Evolutionary conservation across 2,329 filamentous ascomycete species (phyloP), one percentile per base, ranked within the genome.

Genomic region (Ilyonectria mors-panacis): DNA sequence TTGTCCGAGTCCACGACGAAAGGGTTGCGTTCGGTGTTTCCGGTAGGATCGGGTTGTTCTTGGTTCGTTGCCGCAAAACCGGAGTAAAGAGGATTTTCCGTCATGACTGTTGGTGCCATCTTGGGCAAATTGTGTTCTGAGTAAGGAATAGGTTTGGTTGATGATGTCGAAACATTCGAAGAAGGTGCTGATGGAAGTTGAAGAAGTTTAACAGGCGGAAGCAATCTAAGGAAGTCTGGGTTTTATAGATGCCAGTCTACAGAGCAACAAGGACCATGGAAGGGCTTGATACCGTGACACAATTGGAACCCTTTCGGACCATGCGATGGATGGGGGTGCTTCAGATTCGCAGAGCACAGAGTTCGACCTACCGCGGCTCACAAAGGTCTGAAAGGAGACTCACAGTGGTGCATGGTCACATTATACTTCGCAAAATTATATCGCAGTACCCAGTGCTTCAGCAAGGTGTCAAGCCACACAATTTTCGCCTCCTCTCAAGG

Each of bases 401-500:
- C 28, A 35, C 10, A 13, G n/a, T 13, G 28, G n/a, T 21, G 19
- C 39, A 8, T 53, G 33, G n/a, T 21, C 50, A n/a, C 33, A 53
- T 33, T 53, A 37, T 21, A 53, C 33, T 35, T 33, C 6, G 4
- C n/a, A 53, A 35, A 23, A 33, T 12, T 21, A 21, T 35, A 21
- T 35, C 15, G 17, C 35, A 9, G 17, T 23, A 23, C 50, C n/a
- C 8, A 10, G 2, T 53, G 28, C 30, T 17, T 15, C 15, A 51
- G 37, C 42, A 48, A 37, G 53, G 59, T n/a, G 13, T 39, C 39
- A 35, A 33, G n/a, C 6, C 45, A 26, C 48, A 55, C 42, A 23
- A 37, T 10, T 28, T 28, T 28, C 54, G 17, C 7, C 7, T 19
- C 12, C 47, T 28, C 44, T 56, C 44, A 78, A 2, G 74, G 75